Evolutionary conservation across 257 asterid species (phyloP).

Genomic region (Solanum clarkiae): DNA sequence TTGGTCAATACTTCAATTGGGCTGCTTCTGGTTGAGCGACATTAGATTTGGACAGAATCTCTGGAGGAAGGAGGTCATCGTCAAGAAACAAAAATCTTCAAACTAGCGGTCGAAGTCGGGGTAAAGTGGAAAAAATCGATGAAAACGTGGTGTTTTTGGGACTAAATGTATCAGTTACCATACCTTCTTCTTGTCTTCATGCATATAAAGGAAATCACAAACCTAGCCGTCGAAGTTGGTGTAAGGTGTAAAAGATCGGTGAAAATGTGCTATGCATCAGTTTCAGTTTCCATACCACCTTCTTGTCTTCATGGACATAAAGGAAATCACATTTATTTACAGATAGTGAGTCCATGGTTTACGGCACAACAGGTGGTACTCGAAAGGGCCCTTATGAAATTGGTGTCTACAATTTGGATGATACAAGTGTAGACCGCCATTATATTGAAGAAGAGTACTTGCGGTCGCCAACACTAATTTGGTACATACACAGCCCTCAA

Average conservation of each 20-base stretch:
- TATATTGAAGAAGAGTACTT: background rate
- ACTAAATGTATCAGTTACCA: background rate
- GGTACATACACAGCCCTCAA: background rate
- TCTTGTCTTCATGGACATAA: background rate
- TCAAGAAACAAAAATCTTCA: background rate
- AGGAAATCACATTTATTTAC: background rate
- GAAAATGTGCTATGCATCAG: background rate
- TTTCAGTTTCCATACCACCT: background rate
- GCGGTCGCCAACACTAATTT: background rate
- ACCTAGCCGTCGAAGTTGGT: background rate
- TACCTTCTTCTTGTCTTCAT: background rate
- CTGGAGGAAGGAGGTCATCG: no score
- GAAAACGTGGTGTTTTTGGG: background rate
- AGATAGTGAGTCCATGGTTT: background rate
- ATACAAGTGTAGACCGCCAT: background rate
- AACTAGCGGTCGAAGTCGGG: background rate
- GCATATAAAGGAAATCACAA: no score
- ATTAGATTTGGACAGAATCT: background rate
- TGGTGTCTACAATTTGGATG: background rate
- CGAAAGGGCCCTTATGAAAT: background rate
- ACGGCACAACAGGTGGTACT: background rate
- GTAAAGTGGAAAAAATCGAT: background rate
- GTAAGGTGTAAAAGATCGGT: background rate
- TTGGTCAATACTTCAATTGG: background rate
- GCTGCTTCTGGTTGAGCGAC: background rate